Percentiles rank a stretch among this genome's conserved stretches.
Conservation (phyloP, 2,329 filamentous ascomycete species). For the Ampelomyces quisqualis region DNA sequence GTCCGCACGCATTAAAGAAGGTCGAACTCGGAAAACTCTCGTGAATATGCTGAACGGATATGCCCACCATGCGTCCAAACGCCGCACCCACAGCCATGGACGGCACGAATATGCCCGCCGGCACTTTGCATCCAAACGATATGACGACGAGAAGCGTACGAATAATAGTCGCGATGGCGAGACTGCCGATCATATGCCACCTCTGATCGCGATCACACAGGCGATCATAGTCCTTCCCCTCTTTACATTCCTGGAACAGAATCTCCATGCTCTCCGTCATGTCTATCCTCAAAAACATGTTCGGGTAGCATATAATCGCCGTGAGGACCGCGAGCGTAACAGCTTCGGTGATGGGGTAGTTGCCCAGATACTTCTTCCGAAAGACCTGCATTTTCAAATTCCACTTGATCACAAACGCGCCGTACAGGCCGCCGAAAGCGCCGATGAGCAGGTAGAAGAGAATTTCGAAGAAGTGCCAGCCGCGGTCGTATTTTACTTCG, state of each 20-base stretch:
- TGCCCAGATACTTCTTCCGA: constrained; percentile 83
- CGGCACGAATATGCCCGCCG: constrained; percentile 95
- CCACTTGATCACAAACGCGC: constrained; percentile 97
- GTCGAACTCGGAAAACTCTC: constrained; percentile 77
- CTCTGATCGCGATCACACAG: constrained; percentile 81
- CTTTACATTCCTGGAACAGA: constrained; percentile 89
- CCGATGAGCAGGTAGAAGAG: constrained; percentile 91
- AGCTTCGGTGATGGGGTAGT: constrained; percentile 83
- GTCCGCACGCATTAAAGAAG: constrained; percentile 86
- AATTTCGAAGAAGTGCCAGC: constrained; percentile 97
- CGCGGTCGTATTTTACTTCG: constrained; percentile 90
- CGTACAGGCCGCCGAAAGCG: constrained; percentile 90
- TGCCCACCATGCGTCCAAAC: constrained; percentile 91
- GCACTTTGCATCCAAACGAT: constrained; percentile 96
- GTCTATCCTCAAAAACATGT: constrained; percentile 91
- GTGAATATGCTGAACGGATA: constrained; percentile 85
- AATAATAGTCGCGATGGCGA: constrained; percentile 76
- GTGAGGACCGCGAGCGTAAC: constrained; percentile 80
- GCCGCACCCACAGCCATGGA: constrained; percentile 97
- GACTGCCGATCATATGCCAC: constrained; percentile 74
- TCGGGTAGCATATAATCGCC: constrained; percentile 93
- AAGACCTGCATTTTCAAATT: constrained; percentile 89
- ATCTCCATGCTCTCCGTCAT: constrained; percentile 99
- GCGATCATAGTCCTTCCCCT: constrained; percentile 81
- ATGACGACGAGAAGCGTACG: constrained; percentile 86